These are phyloP conservation scores for Penicillium sp. DNA, from an alignment of 2,329 filamentous ascomycete species.

Conservation along the genomic window DNA sequence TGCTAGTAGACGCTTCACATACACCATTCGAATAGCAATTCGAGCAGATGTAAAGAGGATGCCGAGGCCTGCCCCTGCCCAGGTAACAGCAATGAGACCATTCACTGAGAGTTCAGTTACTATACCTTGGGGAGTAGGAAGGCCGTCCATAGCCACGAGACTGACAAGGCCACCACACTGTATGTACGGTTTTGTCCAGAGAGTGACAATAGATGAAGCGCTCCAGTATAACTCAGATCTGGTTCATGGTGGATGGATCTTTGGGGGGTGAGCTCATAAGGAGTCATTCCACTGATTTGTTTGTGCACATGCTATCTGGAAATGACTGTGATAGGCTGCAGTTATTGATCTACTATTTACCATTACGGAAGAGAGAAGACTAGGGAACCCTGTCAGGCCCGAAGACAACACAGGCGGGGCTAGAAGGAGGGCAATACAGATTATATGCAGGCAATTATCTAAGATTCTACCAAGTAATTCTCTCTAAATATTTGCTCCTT, in stretches of 20 bases:
- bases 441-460: background rate
- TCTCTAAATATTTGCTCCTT: background rate
- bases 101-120: constrained; percentile 14
- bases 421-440: background rate
- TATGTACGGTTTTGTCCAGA: background rate
- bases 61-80: constrained; percentile 20
- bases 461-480: background rate
- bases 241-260: background rate
- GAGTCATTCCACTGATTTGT: background rate
- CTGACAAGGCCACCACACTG: background rate
- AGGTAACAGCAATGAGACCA: constrained; percentile 21
- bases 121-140: constrained; percentile 7
- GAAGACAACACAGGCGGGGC: background rate
- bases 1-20: constrained; percentile 16
- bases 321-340: background rate
- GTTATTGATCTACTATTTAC: background rate
- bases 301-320: background rate
- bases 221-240: background rate
- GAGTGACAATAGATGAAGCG: background rate
- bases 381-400: background rate
- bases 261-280: background rate
- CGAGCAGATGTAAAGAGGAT: constrained; percentile 17
- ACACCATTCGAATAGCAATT: constrained; percentile 16
- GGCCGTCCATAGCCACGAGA: background rate
- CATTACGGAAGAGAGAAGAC: background rate